Evolutionary conservation across 169 alveolate species (phyloP), one percentile per base, ranked within the genome.

Genomic region (Plasmodium coatneyi): DNA sequence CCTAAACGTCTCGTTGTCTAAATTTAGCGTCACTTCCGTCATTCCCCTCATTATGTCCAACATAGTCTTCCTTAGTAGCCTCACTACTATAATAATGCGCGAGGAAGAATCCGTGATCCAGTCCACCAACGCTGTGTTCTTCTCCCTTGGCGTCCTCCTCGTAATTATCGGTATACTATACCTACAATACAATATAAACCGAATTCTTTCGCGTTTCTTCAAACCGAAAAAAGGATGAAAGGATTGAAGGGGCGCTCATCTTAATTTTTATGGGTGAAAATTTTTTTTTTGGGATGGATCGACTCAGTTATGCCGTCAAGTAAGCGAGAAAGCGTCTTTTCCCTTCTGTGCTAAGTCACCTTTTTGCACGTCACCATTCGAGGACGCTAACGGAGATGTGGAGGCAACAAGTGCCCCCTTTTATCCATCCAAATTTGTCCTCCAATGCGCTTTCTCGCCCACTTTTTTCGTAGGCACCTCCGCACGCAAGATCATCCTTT

Each of bases 41-140:
- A 86, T 86, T n/a, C 93, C 93, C 28, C 70, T 86, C 22, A 86
- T 86, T 5, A 86, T 86, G 93, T 74, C 93, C 32, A 86, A 74
- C 54, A 34, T 86, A 1, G 93, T 86, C 36, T 86, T 86, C 46
- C 36, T 86, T 36, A 86, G 86, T 28, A 86, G 93, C 34, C 71
- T 86, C 54, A 74, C 93, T 9, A 86, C 93, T 34, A 86, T 86
- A 14, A 46, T 86, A 39, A 86, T 86, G 86, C 86, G 76, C 16
- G 16, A 49, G 32, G 66, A 86, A 19, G 81, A 34, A 12, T 74
- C 86, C 16, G 80, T 30, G 5, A 46, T 86, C 14, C n/a, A 46
- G 2, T 19, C 32, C 19, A 3, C 14, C 10, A 86, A 78, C 66
- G 84, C 71, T 7, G 10, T 76, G 14, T 56, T 22, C 25, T 86